A percentile compares a stretch with the other conserved stretches of the same genome.
Evolutionary conservation across 2,329 filamentous ascomycete species (phyloP).

Genomic region (Ascocoryne sarcoides): DNA sequence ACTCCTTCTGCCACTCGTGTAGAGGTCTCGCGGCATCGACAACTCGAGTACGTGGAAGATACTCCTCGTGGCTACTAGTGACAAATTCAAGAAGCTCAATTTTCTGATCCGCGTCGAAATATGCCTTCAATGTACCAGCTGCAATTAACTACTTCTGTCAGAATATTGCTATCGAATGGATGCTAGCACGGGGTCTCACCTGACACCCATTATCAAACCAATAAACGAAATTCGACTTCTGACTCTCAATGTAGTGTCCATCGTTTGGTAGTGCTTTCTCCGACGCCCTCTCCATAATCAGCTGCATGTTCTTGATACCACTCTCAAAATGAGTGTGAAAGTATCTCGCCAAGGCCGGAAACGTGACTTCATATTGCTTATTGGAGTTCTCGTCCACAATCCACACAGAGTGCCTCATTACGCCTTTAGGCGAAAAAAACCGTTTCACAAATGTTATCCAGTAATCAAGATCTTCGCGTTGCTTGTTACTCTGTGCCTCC

Average conservation of each 20-base stretch:
- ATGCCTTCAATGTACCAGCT: constrained; percentile 65
- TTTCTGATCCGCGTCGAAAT: constrained; percentile 71
- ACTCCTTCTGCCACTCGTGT: constrained; percentile 58
- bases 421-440: constrained; percentile 72
- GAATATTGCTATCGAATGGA: constrained; percentile 8
- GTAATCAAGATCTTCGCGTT: constrained; percentile 59
- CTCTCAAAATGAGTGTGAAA: constrained; percentile 85
- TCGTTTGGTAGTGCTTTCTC: constrained; percentile 52
- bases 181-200: constrained; percentile 40
- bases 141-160: constrained; percentile 56
- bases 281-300: constrained; percentile 64
- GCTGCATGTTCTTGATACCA: constrained; percentile 76
- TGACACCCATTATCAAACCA: constrained; percentile 81
- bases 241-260: constrained; percentile 66
- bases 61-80: constrained; percentile 72
- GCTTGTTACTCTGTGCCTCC: constrained; percentile 41
- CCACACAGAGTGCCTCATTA: constrained; percentile 65
- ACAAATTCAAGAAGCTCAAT: constrained; percentile 81
- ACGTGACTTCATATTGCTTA: constrained; percentile 82
- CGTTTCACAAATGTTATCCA: constrained; percentile 74
- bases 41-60: constrained; percentile 60
- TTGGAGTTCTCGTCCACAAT: constrained; percentile 48
- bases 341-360: constrained; percentile 74
- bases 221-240: constrained; percentile 73
- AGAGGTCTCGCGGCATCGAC: constrained; percentile 52